These are phyloP conservation scores for Porcisia deanei DNA, from an alignment of 208 protist species.

Conservation along the genomic window DNA sequence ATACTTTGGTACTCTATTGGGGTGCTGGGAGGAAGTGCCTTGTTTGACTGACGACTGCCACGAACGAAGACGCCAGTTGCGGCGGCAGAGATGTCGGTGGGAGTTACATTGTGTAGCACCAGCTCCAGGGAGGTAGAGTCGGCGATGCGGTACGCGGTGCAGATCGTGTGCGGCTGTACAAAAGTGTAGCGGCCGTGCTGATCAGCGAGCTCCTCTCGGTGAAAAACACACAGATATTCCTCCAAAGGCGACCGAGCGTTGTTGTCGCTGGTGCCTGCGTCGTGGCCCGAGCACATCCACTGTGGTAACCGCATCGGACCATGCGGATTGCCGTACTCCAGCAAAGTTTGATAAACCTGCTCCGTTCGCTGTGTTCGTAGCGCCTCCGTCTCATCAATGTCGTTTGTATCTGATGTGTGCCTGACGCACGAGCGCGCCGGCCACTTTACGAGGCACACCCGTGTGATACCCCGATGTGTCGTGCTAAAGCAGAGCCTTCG, in stretches of 20 bases:
- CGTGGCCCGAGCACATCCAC: not conserved
- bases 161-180: slow-evolving; percentile 53
- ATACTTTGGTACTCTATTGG: slow-evolving; percentile 37
- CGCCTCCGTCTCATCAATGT: slow-evolving; percentile 19
- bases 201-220: slow-evolving; percentile 71
- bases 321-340: slow-evolving; percentile 3
- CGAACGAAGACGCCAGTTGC: slow-evolving; percentile 66
- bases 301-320: not conserved
- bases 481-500: slow-evolving; percentile 55
- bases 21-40: not conserved
- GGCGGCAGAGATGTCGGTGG: slow-evolving; percentile 51
- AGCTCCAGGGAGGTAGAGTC: slow-evolving; percentile 54
- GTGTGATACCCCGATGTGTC: slow-evolving; percentile 58
- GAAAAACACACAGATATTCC: slow-evolving; percentile 81
- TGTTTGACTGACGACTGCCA: slow-evolving; percentile 34
- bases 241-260: slow-evolving; percentile 6
- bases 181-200: slow-evolving; percentile 54
- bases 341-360: slow-evolving; percentile 17
- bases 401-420: not conserved
- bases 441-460: slow-evolving; percentile 66
- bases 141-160: slow-evolving; percentile 55
- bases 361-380: slow-evolving; percentile 21
- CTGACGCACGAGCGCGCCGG: slow-evolving; percentile 14
- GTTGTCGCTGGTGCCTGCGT: not conserved
- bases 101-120: slow-evolving; percentile 54